Base-by-base conservation (phyloP, 495 filamentous ascomycete genomes). In the Extremus antarcticus region DNA sequence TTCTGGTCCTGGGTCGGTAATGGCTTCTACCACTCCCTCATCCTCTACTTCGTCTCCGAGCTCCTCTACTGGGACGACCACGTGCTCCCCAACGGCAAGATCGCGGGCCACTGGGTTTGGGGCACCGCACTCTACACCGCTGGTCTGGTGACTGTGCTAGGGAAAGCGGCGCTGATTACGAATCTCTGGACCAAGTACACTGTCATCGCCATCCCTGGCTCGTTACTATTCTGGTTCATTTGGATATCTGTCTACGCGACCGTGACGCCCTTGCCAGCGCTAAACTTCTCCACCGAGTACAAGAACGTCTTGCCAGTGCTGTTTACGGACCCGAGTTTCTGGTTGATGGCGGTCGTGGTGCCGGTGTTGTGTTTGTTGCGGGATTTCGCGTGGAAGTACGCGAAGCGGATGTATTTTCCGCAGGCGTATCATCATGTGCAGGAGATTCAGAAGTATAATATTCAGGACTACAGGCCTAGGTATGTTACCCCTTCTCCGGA, bases 391-490 rank as follows among this genome's bases (percentile, higher is more conserved):
- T 81, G 78, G 78, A 81, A 81, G 71, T 81, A 81, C 64, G 83
- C 82, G 58, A 96, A 94, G 74, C 83, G 94, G 39, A 94, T 99
- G 87, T 96, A 96, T 73, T 83, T 81, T 55, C 94, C 94, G 39
- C 87, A 96, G 73, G 80, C 87, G 29, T 99, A 99, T 65, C 94
- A 99, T 63, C 94, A 99, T 69, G 88, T 99, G 43, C 94, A 99
- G 72, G 94, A 99, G 72, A 99, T 99, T 60, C 94, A 99, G 70
- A 99, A 99, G 71, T 99, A 95, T 73, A 99, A 99, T 64, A 94
- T 99, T 51, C 94, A 97, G 70, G 94, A 99, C 73, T 99, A 99
- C 68, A 78, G 94, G 57, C 92, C 92, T 41, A 76, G 91, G 78
- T 86, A 79, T 51, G 73, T 64, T 59, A 51, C 20, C n/a, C n/a